phyloP scores from a whole-genome alignment of 257 asterid species.

The Nicotiana sylvestris region DNA sequence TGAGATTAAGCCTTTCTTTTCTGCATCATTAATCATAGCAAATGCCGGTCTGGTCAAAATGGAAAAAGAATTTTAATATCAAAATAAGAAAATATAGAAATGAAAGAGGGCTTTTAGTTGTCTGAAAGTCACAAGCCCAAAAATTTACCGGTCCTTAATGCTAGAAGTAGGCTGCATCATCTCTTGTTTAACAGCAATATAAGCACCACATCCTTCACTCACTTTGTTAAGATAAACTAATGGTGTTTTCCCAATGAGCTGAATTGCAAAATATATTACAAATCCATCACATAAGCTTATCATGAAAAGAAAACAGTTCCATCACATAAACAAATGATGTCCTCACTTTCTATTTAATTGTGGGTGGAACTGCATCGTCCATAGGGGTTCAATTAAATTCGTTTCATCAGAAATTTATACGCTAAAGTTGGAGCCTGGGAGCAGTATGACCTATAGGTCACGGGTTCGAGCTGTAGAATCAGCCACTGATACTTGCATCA shows the following conservation, averaged over 20 bases:
- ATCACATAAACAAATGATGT: too few species aligned
- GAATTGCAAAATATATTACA: not conserved
- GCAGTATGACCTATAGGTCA: too few species aligned
- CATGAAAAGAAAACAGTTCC: too few species aligned
- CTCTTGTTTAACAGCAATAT: conserved; percentile 14
- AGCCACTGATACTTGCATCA: too few species aligned
- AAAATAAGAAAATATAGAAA: not conserved
- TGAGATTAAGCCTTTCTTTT: conserved; percentile 40
- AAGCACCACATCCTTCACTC: conserved; percentile 14
- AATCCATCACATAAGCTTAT: not conserved
- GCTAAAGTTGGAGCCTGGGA: too few species aligned
- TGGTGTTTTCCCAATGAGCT: conserved; percentile 19
- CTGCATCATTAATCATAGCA: conserved; percentile 54
- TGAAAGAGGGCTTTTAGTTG: not conserved
- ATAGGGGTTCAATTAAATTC: too few species aligned
- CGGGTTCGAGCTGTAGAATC: too few species aligned
- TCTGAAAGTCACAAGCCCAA: not conserved
- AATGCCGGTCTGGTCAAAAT: conserved; percentile 35
- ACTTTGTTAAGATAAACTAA: conserved; percentile 10
- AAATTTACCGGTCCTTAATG: conserved; percentile 8
- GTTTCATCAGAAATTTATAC: too few species aligned
- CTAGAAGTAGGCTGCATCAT: conserved; percentile 11
- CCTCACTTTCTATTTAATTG: too few species aligned
- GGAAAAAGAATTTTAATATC: not conserved
- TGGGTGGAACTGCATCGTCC: too few species aligned